Evolutionary conservation across 306 rosid species (phyloP).

Genomic region (Hylodesmum podocarpum): DNA sequence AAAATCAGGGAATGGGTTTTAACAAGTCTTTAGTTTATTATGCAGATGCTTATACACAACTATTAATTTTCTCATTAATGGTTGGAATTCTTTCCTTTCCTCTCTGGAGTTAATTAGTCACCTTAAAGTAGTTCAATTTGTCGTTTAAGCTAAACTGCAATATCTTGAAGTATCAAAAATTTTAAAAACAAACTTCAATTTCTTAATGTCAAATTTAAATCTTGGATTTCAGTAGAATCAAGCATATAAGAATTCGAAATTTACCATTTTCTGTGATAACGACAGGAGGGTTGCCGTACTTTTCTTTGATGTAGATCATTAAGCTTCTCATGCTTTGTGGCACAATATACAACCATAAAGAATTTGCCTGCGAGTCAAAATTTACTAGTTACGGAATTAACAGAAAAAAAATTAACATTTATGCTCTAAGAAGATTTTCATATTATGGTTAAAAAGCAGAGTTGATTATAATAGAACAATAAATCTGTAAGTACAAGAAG

Average conservation of each 20-base stretch:
- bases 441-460: too few relatives aligned
- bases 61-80: neutral
- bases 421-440: too few relatives aligned
- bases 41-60: neutral
- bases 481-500: too few relatives aligned
- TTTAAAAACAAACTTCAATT: too few relatives aligned
- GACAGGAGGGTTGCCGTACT: slow-evolving; percentile 64
- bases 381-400: neutral
- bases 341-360: slow-evolving; percentile 81
- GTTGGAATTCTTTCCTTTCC: neutral
- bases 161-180: too few relatives aligned
- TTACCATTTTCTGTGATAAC: slow-evolving; percentile 89
- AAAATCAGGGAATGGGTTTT: neutral
- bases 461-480: too few relatives aligned
- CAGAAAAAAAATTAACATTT: too few relatives aligned
- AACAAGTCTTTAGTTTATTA: neutral
- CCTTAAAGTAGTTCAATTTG: neutral
- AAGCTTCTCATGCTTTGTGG: slow-evolving; percentile 71
- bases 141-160: too few relatives aligned
- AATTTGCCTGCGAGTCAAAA: slow-evolving; percentile 59
- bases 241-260: neutral
- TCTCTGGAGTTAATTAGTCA: neutral
- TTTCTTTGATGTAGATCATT: slow-evolving; percentile 69
- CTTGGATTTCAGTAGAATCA: too few relatives aligned
- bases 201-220: too few relatives aligned